These are phyloP conservation scores for Amorphotheca resinae DNA, from an alignment of 495 filamentous ascomycete species.

Conservation along the genomic window DNA sequence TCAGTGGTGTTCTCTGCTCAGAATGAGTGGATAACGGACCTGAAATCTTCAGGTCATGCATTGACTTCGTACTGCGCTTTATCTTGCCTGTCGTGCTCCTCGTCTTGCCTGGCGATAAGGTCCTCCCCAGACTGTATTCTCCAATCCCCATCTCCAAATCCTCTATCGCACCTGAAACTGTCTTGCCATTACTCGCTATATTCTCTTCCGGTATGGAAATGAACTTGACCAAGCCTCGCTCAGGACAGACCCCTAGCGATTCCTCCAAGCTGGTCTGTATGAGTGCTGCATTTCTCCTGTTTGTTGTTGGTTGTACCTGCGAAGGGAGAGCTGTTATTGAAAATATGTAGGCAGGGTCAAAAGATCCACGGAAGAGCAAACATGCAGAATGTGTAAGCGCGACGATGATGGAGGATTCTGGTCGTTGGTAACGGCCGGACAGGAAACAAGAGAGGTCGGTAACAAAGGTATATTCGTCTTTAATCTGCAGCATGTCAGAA, in stretches of 20 bases:
- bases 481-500: slow-evolving; percentile 33
- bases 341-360: slow-evolving; percentile 69
- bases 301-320: slow-evolving; percentile 60
- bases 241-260: slow-evolving; percentile 46
- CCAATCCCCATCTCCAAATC: slow-evolving; percentile 35
- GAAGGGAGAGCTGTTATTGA: slow-evolving; percentile 60
- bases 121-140: slow-evolving; percentile 19
- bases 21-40: slow-evolving; percentile 6
- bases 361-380: slow-evolving; percentile 58
- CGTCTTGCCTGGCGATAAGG: too few relatives aligned
- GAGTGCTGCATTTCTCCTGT: slow-evolving; percentile 69
- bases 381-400: slow-evolving; percentile 59
- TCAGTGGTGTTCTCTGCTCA: slow-evolving; percentile 17
- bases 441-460: slow-evolving; percentile 56
- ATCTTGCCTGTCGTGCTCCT: slow-evolving; percentile 14
- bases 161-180: slow-evolving; percentile 55
- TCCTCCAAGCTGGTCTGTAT: slow-evolving; percentile 58
- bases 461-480: slow-evolving; percentile 56
- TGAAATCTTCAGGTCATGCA: slow-evolving; percentile 6
- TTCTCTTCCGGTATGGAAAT: slow-evolving; percentile 55
- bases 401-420: slow-evolving; percentile 59
- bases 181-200: slow-evolving; percentile 55
- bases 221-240: slow-evolving; percentile 60
- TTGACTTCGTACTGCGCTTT: slow-evolving; percentile 25
- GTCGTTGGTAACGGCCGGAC: slow-evolving; percentile 58